Evolutionary conservation across 2,329 filamentous ascomycete genomes (phyloP), one percentile per base, ranked within the genome.

Genomic region (Arthrobotrys entomopaga): DNA sequence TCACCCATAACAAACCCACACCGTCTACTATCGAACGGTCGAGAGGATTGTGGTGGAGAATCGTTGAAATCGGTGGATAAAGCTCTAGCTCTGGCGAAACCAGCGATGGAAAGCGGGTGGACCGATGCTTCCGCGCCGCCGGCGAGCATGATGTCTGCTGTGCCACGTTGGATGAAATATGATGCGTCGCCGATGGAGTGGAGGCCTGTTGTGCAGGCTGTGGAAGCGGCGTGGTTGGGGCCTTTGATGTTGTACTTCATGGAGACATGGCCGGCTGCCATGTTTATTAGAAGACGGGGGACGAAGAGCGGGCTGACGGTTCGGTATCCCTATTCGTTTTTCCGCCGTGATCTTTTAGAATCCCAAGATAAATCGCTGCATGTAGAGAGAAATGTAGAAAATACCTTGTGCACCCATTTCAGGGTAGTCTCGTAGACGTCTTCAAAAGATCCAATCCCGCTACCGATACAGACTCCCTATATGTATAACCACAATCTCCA

Each of bases 81-180:
- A 60, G 93, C 97, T 71, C 94, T 87, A 0, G 93, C 92, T 75
- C 93, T 87, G 22, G 92, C 90, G 79, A 99, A 99, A 5, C 94
- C 95, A 5, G 93, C 92, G 77, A 98, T 90, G 1, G 94, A 91
- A 49, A 99, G 85, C 8, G 95, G 95, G 80, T 99, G 94, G 65
- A 99, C 94, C 81, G 95, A 99, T 0, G 94, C 93, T 82, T 99
- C 95, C 7, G 94, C 88, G 26, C 94, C 94, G 48, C 95, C 95
- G n/a, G 95, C 93, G 7, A 99, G 83, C 93, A 99, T 98, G 64
- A 98, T 90, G 81, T 97, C 87, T 52, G 94, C 94, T 80, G 98
- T 94, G 5, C 93, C 93, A 79, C 89, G 89, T n/a, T 90, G 87
- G 75, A 99, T 94, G 80, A 97, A 92, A 16, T 94, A 88, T n/a